These are phyloP conservation scores for Petunia axillaris DNA, from an alignment of 257 asterid genomes.

Conservation along the genomic window DNA sequence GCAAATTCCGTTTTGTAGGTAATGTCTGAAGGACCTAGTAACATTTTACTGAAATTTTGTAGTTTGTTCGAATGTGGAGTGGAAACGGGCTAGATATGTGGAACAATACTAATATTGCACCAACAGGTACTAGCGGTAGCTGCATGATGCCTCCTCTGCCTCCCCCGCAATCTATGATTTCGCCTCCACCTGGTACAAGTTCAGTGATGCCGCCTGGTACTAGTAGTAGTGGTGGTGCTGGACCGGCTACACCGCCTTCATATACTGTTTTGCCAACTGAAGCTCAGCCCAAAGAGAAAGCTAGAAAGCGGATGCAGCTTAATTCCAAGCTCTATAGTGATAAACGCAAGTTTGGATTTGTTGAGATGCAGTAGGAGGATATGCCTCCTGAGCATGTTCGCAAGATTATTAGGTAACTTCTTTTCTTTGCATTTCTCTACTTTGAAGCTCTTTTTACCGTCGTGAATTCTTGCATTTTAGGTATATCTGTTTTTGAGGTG, in stretches of 20 bases:
- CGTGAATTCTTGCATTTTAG: background rate
- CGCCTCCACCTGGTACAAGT: conserved; percentile 14
- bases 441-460: background rate
- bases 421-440: background rate
- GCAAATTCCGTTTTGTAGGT: too few relatives aligned
- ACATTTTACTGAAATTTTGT: too few relatives aligned
- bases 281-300: conserved; percentile 95
- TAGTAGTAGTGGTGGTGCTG: conserved; percentile 42
- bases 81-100: conserved; percentile 40
- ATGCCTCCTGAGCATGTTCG: conserved; percentile 99
- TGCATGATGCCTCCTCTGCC: background rate
- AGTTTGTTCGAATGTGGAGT: conserved; percentile 32
- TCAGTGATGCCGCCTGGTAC: conserved; percentile 49
- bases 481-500: background rate
- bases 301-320: conserved; percentile 96
- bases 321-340: conserved; percentile 89
- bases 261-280: conserved; percentile 90
- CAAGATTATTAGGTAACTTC: conserved; percentile 73
- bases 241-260: conserved; percentile 68
- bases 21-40: too few relatives aligned
- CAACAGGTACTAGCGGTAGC: conserved; percentile 3
- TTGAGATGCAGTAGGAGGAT: conserved; percentile 99
- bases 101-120: conserved; percentile 27
- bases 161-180: background rate
- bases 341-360: conserved; percentile 93